Evolutionary conservation across 306 rosid species (phyloP).

Genomic region (Corylus americana): DNA sequence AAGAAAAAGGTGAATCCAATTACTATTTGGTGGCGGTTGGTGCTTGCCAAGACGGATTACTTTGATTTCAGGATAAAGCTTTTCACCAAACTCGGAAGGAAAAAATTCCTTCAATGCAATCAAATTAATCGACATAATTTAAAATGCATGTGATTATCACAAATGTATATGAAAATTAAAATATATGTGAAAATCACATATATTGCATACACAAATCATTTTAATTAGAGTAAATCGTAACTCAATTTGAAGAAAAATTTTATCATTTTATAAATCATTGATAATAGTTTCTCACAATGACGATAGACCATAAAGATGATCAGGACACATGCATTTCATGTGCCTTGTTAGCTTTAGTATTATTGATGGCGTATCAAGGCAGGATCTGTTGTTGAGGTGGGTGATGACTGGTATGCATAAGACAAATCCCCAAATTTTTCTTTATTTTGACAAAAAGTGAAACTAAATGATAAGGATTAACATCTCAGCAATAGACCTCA

Average conservation of each 20-base stretch:
- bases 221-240: too few relatives aligned
- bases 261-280: background rate
- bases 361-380: background rate
- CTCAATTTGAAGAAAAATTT: too few relatives aligned
- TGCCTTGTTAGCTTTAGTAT: constrained; percentile 1
- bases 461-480: background rate
- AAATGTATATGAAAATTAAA: too few relatives aligned
- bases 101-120: too few relatives aligned
- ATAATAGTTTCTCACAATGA: background rate
- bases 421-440: background rate
- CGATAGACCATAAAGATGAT: background rate
- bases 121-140: too few relatives aligned
- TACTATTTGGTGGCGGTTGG: constrained; percentile 16
- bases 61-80: too few relatives aligned
- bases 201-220: too few relatives aligned
- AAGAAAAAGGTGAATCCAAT: background rate
- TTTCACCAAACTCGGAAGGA: too few relatives aligned
- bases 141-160: too few relatives aligned
- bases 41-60: constrained; percentile 28
- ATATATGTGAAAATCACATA: too few relatives aligned
- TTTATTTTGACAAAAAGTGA: background rate
- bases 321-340: background rate
- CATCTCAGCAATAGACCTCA: background rate
- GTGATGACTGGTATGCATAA: background rate
- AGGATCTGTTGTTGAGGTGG: constrained; percentile 14